Evolutionary conservation across 2,329 filamentous ascomycete species (phyloP).

Genomic region (Geoglossum cookeanum): DNA sequence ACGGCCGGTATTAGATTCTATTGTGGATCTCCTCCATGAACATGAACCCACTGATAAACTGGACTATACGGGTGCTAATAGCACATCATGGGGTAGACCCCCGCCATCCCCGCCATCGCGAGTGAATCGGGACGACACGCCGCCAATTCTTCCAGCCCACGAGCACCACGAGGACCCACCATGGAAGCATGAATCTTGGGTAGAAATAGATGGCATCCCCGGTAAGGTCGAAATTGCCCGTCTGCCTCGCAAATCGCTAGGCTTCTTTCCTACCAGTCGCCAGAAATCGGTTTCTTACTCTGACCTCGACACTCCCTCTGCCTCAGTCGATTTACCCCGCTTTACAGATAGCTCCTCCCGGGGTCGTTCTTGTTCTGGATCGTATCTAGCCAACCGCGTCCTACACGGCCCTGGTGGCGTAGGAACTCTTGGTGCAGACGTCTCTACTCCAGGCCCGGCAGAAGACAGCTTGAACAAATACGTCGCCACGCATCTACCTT

Average conservation of each 20-base stretch:
- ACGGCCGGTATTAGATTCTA: conserved; percentile 27
- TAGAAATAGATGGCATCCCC: conserved; percentile 51
- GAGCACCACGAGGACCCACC: conserved; percentile 37
- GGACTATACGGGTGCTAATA: conserved; percentile 17
- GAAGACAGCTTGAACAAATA: conserved; percentile 71
- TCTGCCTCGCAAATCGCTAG: conserved; percentile 59
- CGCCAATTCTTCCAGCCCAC: background rate
- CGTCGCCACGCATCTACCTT: conserved; percentile 66
- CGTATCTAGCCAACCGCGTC: conserved; percentile 31
- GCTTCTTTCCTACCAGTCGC: conserved; percentile 78
- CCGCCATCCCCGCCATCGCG: background rate
- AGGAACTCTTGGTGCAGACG: conserved; percentile 54
- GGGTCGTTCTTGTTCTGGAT: conserved; percentile 18
- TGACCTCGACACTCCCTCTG: conserved; percentile 45
- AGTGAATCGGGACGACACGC: background rate
- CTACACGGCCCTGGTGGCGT: conserved; percentile 77
- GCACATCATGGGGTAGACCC: conserved; percentile 12
- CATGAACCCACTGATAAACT: conserved; percentile 16
- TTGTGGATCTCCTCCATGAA: conserved; percentile 13
- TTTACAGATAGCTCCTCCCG: conserved; percentile 5
- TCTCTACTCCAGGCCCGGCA: conserved; percentile 60
- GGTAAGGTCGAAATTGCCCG: conserved; percentile 71
- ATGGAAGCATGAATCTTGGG: conserved; percentile 83
- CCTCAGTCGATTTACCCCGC: conserved; percentile 42
- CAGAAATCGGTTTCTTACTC: conserved; percentile 58